Percentiles rank a stretch among this genome's conserved stretches.
Evolutionary conservation across 2,329 filamentous ascomycete genomes (phyloP).

Genomic region (Fusarium chuoi): DNA sequence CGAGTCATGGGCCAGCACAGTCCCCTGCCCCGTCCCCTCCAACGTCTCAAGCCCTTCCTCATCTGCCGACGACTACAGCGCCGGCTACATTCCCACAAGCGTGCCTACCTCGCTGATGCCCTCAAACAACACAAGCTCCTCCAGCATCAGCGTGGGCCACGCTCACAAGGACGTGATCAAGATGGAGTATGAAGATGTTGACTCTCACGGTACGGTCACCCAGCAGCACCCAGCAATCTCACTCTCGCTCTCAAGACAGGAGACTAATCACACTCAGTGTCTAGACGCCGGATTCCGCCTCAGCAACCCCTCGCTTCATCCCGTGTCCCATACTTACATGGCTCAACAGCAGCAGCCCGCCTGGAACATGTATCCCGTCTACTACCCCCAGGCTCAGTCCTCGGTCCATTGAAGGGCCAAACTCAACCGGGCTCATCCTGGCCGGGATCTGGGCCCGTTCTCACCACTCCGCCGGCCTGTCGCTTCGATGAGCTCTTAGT

Average conservation of each 20-base stretch:
- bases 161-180: constrained; percentile 53
- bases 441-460: constrained; percentile 49
- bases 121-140: constrained; percentile 43
- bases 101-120: constrained; percentile 58
- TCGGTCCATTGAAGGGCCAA: constrained; percentile 47
- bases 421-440: constrained; percentile 39
- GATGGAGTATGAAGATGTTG: constrained; percentile 54
- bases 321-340: constrained; percentile 42
- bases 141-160: constrained; percentile 47
- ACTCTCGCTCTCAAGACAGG: constrained; percentile 5
- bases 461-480: constrained; percentile 45
- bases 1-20: constrained; percentile 58
- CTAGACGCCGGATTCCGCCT: constrained; percentile 49
- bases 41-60: constrained; percentile 64
- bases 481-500: constrained; percentile 50
- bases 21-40: constrained; percentile 58
- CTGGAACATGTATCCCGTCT: constrained; percentile 50
- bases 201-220: constrained; percentile 44
- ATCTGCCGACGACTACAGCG: constrained; percentile 59
- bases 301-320: constrained; percentile 41
- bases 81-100: constrained; percentile 60
- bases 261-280: constrained; percentile 46
- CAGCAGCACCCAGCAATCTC: not conserved
- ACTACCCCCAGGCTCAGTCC: constrained; percentile 48
- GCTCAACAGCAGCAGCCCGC: constrained; percentile 43